These are phyloP conservation scores for Discostella pseudostelligera DNA, from an alignment of 108 stramenopile genomes.

Conservation along the genomic window DNA sequence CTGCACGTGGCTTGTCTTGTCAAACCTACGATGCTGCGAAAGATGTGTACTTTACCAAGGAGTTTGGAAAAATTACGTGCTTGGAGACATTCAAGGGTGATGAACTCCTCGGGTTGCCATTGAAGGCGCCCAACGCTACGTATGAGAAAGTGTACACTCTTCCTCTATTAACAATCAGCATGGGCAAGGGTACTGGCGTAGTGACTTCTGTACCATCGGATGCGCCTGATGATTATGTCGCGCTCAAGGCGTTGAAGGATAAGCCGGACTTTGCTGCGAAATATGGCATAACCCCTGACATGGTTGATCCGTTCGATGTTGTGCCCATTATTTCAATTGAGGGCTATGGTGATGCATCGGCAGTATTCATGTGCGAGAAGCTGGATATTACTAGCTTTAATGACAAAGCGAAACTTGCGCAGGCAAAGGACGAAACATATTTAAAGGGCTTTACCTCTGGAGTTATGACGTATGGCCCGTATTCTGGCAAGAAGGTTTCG, in stretches of 20 bases:
- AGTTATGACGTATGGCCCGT: constrained; percentile 89
- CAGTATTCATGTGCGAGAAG: constrained; percentile 93
- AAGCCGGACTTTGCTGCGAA: constrained; percentile 95
- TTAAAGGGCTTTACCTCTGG: constrained; percentile 96
- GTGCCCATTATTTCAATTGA: constrained; percentile 98
- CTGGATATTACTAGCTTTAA: constrained; percentile 92
- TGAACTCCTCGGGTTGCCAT: constrained; percentile 92
- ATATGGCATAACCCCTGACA: constrained; percentile 90
- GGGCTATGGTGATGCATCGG: constrained; percentile 92
- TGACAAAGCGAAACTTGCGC: constrained; percentile 92
- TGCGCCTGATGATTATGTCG: constrained; percentile 97
- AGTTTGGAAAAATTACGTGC: constrained; percentile 81
- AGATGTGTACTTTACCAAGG: constrained; percentile 68
- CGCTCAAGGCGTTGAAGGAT: constrained; percentile 91
- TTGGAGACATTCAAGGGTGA: constrained; percentile 83
- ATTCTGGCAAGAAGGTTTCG: constrained; percentile 91
- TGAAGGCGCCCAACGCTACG: constrained; percentile 90
- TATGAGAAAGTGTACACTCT: constrained; percentile 96
- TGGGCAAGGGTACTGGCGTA: constrained; percentile 98
- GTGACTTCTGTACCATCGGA: constrained; percentile 99
- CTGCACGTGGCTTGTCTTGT: constrained; percentile 91
- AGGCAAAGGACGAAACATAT: constrained; percentile 96
- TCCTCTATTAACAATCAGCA: constrained; percentile 95
- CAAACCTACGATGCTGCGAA: constrained; percentile 76
- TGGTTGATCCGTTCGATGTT: constrained; percentile 91